These are phyloP conservation scores for Penicillium herquei DNA, from an alignment of 495 filamentous ascomycete genomes.

Conservation along the genomic window DNA sequence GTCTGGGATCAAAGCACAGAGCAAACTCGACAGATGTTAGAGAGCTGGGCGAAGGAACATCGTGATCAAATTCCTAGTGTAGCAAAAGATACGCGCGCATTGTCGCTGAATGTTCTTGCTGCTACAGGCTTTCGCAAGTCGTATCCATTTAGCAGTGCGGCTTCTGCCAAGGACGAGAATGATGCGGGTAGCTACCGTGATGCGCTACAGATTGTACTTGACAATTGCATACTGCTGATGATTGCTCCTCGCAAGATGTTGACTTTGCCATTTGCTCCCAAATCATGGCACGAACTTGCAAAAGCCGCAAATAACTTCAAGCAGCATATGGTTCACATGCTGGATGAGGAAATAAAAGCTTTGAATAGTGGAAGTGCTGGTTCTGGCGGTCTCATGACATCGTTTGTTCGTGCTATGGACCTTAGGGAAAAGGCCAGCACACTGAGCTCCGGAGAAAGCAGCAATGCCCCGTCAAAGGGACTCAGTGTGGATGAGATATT, in stretches of 20 bases:
- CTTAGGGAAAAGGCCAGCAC: neutral
- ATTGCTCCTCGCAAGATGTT: neutral
- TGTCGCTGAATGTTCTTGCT: neutral
- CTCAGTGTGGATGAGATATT: conserved; percentile 29
- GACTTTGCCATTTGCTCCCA: neutral
- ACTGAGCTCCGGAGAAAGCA: neutral
- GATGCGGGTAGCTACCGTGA: neutral
- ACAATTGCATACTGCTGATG: neutral
- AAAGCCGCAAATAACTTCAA: neutral
- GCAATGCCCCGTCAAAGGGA: conserved; percentile 17
- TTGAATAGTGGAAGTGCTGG: neutral
- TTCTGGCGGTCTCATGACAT: neutral
- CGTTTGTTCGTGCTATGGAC: neutral
- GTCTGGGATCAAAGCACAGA: neutral
- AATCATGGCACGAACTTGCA: neutral
- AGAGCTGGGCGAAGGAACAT: neutral
- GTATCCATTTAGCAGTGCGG: neutral
- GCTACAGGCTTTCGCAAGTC: neutral
- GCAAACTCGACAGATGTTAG: neutral
- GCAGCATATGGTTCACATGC: neutral
- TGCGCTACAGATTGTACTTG: neutral
- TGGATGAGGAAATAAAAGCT: neutral
- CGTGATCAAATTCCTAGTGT: neutral
- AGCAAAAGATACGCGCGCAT: neutral
- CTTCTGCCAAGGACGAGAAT: neutral